A percentile compares a stretch with the other conserved stretches of the same genome.
These are phyloP conservation scores for Calendula officinalis DNA, from an alignment of 129 eudicot genomes.

Conservation along the genomic window DNA sequence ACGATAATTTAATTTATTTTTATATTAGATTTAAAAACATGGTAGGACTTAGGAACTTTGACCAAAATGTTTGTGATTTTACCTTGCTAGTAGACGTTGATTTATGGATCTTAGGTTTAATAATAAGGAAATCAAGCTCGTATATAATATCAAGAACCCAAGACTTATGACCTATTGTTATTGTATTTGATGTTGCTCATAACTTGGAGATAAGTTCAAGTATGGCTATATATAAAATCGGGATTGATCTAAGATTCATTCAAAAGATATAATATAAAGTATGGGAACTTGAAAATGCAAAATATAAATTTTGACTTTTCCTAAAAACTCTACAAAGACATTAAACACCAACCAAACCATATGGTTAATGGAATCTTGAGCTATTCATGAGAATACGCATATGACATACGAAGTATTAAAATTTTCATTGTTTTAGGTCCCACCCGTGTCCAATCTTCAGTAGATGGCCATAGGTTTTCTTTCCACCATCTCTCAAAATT, in stretches of 20 bases:
- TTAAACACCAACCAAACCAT: too few relatives aligned
- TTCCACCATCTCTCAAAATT: not conserved
- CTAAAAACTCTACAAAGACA: not conserved
- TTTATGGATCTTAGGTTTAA: not conserved
- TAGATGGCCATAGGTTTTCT: not conserved
- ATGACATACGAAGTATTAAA: not conserved
- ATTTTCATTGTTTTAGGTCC: constrained; percentile 12
- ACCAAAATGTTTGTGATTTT: not conserved
- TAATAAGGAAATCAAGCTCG: not conserved
- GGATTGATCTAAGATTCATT: too few relatives aligned
- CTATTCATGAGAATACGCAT: not conserved
- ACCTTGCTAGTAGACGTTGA: not conserved
- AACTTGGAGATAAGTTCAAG: too few relatives aligned
- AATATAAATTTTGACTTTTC: not conserved
- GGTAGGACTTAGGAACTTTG: too few relatives aligned
- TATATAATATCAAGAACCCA: not conserved
- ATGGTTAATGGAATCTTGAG: not conserved
- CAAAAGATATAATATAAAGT: too few relatives aligned
- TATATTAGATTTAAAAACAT: too few relatives aligned
- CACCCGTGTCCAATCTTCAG: constrained; percentile 10
- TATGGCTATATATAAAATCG: too few relatives aligned
- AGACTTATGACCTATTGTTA: not conserved
- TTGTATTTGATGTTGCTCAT: too few relatives aligned
- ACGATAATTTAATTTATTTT: too few relatives aligned
- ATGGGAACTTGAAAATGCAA: too few relatives aligned